Evolutionary conservation across 2,329 filamentous ascomycete genomes (phyloP), one percentile per base, ranked within the genome.

Genomic region (Alternaria sp.): DNA sequence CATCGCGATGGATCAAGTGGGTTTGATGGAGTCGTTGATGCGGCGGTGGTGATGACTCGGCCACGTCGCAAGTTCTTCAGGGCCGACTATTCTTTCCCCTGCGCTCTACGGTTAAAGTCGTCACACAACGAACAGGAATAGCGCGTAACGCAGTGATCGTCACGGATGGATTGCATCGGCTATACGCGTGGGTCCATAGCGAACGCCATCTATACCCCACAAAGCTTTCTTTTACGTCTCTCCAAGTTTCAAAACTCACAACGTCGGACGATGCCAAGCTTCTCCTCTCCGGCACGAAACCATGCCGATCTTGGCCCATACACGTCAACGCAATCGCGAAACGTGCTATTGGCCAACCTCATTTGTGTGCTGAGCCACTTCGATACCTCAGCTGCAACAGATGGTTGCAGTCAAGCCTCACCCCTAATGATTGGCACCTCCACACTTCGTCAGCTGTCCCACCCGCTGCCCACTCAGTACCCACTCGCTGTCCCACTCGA

Each of bases 361-460:
- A 73, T 72, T 74, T 66, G 70, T 66, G 64, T 68, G 65, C 54
- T 54, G 30, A 58, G 57, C 44, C 66, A 54, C 66, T 52, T 76
- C 73, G 56, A 69, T 16, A 76, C 76, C 57, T 54, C 36, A 59
- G 63, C 58, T 77, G 76, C 70, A 66, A 36, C 75, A 76, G 71
- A 70, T 60, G 30, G 28, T 66, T 65, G 54, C 53, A 62, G 57
- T 63, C 45, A 61, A 62, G 70, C 68, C 67, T 67, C 60, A 68
- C 64, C 69, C 22, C 50, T 44, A 60, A 63, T 57, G 60, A 68
- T 64, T 65, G 49, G 46, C 58, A 40, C 28, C 59, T 67, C 61
- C 62, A 61, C 56, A 59, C 54, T 62, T 62, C 59, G 62, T 60
- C 56, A 54, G 46, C 54, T 32, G 66, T 62, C 65, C 73, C 70